Evolutionary conservation across 495 filamentous ascomycete species (phyloP), one percentile per base, ranked within the genome.

Genomic region (Penicillium canariense): DNA sequence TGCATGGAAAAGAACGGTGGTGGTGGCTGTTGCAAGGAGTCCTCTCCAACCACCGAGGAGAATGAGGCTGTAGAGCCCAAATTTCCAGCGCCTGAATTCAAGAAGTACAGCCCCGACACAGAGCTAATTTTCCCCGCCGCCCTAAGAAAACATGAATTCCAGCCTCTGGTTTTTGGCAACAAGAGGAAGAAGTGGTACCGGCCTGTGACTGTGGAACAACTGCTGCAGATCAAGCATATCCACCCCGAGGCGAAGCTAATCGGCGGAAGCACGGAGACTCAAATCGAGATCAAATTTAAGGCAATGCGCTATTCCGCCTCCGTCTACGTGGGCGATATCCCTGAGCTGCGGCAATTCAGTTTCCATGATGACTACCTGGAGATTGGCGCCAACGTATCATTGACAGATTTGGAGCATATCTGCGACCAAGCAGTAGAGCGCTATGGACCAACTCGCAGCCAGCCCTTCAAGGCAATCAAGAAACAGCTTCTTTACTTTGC

Each of bases 211-310:
- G 61, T 98, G 18, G 78, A 91, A 20, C 91, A 98, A 63, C 75
- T 98, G 20, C 73, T 98, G 22, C 86, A 96, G 59, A 96, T 98
- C 70, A 97, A 96, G 75, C 84, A 75, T 59, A 83, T 83, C 0
- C 86, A 91, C 55, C 94, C 92, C 0, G 84, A 85, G 5, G 89
- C 93, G 2, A 98, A 98, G 71, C 80, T 98, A 52, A 96, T 98
- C 55, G 93, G 92, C 23, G 94, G 94, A 36, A 96, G 90, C 67
- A 96, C 90, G 4, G 94, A 98, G 71, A 97, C 93, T 0, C 94
- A 97, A 68, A 97, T 98, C 48, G 94, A 98, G 70, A 87, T 96
- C 71, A 97, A 96, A 66, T 98, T 98, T 80, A 97, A 98, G 76
- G 90, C 84, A 2, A 84, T 95, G 82, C 84, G 90, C 60, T 98